Evolutionary conservation across 805 yeast species (phyloP).

Genomic region (Ogataea parapolymorpha): DNA sequence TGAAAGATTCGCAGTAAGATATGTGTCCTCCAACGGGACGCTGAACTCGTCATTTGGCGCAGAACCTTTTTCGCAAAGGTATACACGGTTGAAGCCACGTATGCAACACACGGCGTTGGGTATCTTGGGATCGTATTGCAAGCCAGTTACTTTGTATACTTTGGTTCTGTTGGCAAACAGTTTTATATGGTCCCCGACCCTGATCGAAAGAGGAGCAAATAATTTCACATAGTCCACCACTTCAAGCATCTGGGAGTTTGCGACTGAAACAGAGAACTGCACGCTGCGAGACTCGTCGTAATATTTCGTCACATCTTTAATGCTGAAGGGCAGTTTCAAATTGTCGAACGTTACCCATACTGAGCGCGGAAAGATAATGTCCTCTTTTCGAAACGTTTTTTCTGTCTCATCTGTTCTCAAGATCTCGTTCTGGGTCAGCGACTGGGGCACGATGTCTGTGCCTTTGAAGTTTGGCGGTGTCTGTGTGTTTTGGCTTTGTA

Average conservation of each 20-base stretch:
- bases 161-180: slow-evolving; percentile 29
- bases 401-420: slow-evolving; percentile 5
- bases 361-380: slow-evolving; percentile 9
- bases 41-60: slow-evolving; percentile 15
- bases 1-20: slow-evolving; percentile 35
- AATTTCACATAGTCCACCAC: slow-evolving; percentile 32
- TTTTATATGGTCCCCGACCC: slow-evolving; percentile 53
- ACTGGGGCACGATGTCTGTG: neutral
- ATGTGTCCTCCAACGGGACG: slow-evolving; percentile 30
- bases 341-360: slow-evolving; percentile 16
- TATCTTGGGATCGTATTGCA: slow-evolving; percentile 28
- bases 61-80: slow-evolving; percentile 29
- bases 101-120: slow-evolving; percentile 44
- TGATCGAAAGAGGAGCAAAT: slow-evolving; percentile 45
- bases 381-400: slow-evolving; percentile 2
- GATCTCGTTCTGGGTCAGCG: slow-evolving; percentile 1
- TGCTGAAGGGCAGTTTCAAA: slow-evolving; percentile 10
- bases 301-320: slow-evolving; percentile 6
- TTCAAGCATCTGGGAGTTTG: slow-evolving; percentile 24
- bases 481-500: slow-evolving; percentile 1
- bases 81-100: slow-evolving; percentile 57
- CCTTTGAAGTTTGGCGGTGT: neutral
- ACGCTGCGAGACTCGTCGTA: neutral
- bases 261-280: slow-evolving; percentile 3
- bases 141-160: slow-evolving; percentile 44